phyloP scores from a whole-genome alignment of 2,329 filamentous ascomycete genomes.

The Penicillium sp. region DNA sequence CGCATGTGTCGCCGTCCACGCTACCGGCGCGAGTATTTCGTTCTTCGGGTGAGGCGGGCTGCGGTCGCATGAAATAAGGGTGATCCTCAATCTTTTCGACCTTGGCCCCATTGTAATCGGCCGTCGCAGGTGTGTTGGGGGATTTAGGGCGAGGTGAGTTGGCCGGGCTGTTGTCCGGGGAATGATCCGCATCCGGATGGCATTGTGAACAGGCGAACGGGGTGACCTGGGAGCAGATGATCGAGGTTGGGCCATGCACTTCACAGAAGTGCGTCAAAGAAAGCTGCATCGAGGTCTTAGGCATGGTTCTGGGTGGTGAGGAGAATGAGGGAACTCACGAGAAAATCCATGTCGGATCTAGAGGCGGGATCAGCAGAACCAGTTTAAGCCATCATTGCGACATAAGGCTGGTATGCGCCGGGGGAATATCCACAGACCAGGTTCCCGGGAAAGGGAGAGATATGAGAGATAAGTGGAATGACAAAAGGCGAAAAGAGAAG shows the following conservation, averaged over 20 bases:
- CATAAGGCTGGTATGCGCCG: slow-evolving; percentile 30
- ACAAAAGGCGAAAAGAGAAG: background rate
- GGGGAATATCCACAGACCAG: slow-evolving; percentile 17
- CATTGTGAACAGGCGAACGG: slow-evolving; percentile 57
- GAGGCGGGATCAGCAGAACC: slow-evolving; percentile 17
- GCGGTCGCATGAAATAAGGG: slow-evolving; percentile 51
- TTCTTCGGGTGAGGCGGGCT: slow-evolving; percentile 45
- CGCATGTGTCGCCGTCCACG: slow-evolving; percentile 55
- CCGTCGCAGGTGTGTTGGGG: slow-evolving; percentile 13
- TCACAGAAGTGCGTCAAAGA: slow-evolving; percentile 65
- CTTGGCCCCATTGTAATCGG: slow-evolving; percentile 29
- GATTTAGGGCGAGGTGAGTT: slow-evolving; percentile 25
- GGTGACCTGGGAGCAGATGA: slow-evolving; percentile 61
- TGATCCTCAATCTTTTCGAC: slow-evolving; percentile 52
- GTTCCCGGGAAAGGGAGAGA: slow-evolving; percentile 15
- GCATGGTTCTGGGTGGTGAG: background rate
- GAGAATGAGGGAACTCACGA: slow-evolving; percentile 36
- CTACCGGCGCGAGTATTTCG: slow-evolving; percentile 43
- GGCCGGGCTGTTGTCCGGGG: slow-evolving; percentile 37
- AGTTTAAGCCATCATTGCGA: slow-evolving; percentile 32
- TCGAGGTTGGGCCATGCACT: slow-evolving; percentile 62
- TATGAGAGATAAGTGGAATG: background rate
- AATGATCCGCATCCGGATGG: slow-evolving; percentile 41
- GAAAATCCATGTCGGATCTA: slow-evolving; percentile 44
- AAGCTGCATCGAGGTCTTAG: slow-evolving; percentile 44